Evolutionary conservation across 2,329 filamentous ascomycete species (phyloP).

Genomic region (Hymenoscyphus salicellus): DNA sequence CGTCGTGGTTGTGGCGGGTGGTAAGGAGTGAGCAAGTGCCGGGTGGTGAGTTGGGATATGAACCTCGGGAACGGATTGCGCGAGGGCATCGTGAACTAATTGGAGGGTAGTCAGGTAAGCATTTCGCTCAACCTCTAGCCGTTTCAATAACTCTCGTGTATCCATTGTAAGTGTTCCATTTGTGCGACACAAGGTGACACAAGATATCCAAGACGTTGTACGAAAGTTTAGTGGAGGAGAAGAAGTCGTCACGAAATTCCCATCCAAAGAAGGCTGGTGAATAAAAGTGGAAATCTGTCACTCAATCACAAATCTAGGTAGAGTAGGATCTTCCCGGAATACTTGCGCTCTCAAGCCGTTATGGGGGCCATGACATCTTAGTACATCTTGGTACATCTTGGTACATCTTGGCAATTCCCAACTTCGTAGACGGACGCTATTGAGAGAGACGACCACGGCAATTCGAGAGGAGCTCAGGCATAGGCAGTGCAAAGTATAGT

Average conservation of each 20-base stretch:
- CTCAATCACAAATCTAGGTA: background rate
- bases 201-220: background rate
- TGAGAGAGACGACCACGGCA: too few species aligned
- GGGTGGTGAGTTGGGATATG: background rate
- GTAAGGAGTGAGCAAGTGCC: background rate
- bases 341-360: background rate
- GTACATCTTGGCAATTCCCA: background rate
- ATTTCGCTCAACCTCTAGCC: slow-evolving; percentile 8
- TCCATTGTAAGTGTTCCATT: slow-evolving; percentile 7
- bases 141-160: slow-evolving; percentile 5
- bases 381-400: background rate
- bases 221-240: background rate
- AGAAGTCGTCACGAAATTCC: too few species aligned
- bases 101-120: slow-evolving; percentile 9
- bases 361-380: background rate
- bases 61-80: background rate
- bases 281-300: background rate
- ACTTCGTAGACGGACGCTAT: too few species aligned
- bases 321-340: background rate
- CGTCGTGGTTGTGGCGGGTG: background rate
- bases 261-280: too few species aligned
- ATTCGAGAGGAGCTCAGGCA: too few species aligned
- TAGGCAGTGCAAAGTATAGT: too few species aligned
- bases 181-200: background rate
- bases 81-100: slow-evolving; percentile 7